Conservation (phyloP, 2,329 filamentous ascomycete species). For the Sporothrix dimorphospora region DNA sequence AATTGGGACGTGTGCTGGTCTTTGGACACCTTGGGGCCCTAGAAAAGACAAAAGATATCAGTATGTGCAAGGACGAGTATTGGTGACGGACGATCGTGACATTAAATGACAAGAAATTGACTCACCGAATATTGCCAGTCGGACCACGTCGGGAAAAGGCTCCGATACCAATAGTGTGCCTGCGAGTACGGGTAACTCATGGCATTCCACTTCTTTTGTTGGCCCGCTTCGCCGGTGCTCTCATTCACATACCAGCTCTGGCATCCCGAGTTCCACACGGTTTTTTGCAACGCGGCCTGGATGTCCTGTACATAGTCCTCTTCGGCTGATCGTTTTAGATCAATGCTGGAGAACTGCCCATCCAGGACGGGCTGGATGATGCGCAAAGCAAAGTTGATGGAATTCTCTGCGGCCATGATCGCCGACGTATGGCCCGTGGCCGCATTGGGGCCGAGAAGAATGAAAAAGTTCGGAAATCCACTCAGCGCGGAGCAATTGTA, state of each 20-base stretch:
- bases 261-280: conserved; percentile 11
- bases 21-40: not conserved
- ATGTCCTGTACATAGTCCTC: not conserved
- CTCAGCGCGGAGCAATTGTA: conserved; percentile 5
- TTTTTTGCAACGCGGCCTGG: not conserved
- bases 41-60: not conserved
- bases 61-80: not conserved
- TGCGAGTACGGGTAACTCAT: conserved; percentile 15
- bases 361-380: not conserved
- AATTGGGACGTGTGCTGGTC: not conserved
- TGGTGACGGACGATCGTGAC: not conserved
- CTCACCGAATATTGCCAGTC: conserved; percentile 4
- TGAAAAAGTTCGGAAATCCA: conserved; percentile 13
- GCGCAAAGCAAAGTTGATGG: conserved; percentile 9
- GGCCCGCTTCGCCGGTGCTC: not conserved
- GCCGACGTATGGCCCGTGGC: conserved; percentile 4
- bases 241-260: conserved; percentile 1
- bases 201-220: conserved; percentile 1
- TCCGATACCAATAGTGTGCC: conserved; percentile 6
- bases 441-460: conserved; percentile 8
- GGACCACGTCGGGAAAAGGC: conserved; percentile 9
- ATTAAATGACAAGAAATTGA: not conserved
- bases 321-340: not conserved
- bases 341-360: not conserved
- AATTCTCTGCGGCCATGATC: conserved; percentile 11